Evolutionary conservation across 306 rosid species (phyloP).

Genomic region (Psophocarpus tetragonolobus): DNA sequence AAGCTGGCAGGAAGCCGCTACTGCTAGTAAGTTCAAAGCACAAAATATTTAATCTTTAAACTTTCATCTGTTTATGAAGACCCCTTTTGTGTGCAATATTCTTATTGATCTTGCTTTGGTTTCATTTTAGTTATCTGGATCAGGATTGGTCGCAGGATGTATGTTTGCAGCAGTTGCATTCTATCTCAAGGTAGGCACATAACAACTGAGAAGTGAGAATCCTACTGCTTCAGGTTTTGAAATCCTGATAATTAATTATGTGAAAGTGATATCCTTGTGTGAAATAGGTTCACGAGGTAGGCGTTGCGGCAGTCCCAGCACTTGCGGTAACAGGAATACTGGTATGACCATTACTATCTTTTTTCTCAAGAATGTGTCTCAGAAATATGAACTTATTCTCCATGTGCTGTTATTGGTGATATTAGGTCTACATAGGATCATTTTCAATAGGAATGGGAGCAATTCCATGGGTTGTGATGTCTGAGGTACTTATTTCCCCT

Average conservation of each 20-base stretch:
- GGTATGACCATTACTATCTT: conserved; percentile 48
- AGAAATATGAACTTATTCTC: conserved; percentile 25
- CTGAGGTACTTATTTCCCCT: conserved; percentile 57
- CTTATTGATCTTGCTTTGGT: conserved; percentile 25
- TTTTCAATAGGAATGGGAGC: conserved; percentile 96
- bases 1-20: conserved; percentile 83
- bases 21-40: conserved; percentile 52
- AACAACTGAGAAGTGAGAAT: neutral
- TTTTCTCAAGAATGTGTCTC: neutral
- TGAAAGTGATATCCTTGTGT: conserved; percentile 23
- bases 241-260: conserved; percentile 4
- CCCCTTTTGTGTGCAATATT: neutral
- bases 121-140: conserved; percentile 63
- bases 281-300: conserved; percentile 58
- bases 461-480: conserved; percentile 96
- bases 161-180: conserved; percentile 65
- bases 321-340: conserved; percentile 76
- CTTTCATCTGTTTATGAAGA: neutral
- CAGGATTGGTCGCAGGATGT: conserved; percentile 76
- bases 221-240: conserved; percentile 9
- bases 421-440: conserved; percentile 69
- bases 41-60: neutral
- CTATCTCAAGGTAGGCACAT: conserved; percentile 83
- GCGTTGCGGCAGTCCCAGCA: conserved; percentile 52
- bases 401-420: conserved; percentile 20